These are phyloP conservation scores for Chaetomiaceae sp. DNA, from an alignment of 2,329 filamentous ascomycete genomes.

Conservation along the genomic window DNA sequence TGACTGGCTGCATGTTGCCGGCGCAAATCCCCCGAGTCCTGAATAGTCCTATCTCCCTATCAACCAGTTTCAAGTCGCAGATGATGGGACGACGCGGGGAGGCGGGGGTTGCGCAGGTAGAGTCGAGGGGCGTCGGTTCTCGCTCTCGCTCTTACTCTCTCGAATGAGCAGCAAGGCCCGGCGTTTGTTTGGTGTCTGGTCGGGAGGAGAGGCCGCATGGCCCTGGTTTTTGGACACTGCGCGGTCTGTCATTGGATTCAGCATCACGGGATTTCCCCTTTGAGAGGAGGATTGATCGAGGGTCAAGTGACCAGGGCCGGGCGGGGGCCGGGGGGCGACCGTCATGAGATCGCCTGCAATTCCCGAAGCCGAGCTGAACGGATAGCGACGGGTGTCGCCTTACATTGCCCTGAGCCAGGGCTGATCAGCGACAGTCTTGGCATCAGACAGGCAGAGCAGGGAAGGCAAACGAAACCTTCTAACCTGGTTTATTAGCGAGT, in stretches of 20 bases:
- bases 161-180: slow-evolving; percentile 4
- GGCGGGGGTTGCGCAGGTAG: slow-evolving; percentile 2
- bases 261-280: slow-evolving; percentile 8
- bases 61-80: slow-evolving; percentile 7
- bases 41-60: slow-evolving; percentile 10
- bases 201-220: slow-evolving; percentile 6
- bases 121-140: background rate
- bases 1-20: slow-evolving; percentile 13
- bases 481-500: background rate
- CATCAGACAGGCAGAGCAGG: background rate
- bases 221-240: slow-evolving; percentile 12
- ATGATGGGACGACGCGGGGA: slow-evolving; percentile 10
- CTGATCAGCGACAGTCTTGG: slow-evolving; percentile 7
- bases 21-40: background rate
- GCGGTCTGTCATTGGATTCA: slow-evolving; percentile 8
- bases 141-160: too few species aligned
- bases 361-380: slow-evolving; percentile 8
- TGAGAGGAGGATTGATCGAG: background rate
- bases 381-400: slow-evolving; percentile 12
- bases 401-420: background rate
- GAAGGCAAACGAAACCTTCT: too few species aligned
- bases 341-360: slow-evolving; percentile 9
- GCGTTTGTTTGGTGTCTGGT: background rate
- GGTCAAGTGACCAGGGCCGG: slow-evolving; percentile 13
- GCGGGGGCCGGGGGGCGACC: background rate